Conservation (phyloP, 2,329 filamentous ascomycete species). For the Talaromyces sp. region DNA sequence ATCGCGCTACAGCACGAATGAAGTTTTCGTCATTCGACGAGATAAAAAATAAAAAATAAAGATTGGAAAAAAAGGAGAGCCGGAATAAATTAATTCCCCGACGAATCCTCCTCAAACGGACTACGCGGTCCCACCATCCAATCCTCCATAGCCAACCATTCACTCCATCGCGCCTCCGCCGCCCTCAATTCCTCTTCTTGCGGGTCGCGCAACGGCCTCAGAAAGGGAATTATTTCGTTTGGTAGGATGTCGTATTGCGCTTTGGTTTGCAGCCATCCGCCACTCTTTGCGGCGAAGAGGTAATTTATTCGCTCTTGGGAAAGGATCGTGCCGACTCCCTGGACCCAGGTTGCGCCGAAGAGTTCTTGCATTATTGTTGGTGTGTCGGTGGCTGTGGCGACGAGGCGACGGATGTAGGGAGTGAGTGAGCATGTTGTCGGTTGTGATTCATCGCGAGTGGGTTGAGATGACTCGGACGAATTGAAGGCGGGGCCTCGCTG, state of each 20-base stretch:
- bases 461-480: slow-evolving; percentile 34
- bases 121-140: slow-evolving; percentile 85
- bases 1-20: background rate
- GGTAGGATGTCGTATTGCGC: slow-evolving; percentile 81
- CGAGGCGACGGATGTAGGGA: slow-evolving; percentile 84
- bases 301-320: slow-evolving; percentile 90
- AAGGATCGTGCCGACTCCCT: slow-evolving; percentile 75
- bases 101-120: slow-evolving; percentile 25
- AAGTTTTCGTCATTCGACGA: background rate
- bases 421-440: slow-evolving; percentile 61
- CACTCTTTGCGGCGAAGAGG: slow-evolving; percentile 89
- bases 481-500: slow-evolving; percentile 57
- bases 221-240: slow-evolving; percentile 79
- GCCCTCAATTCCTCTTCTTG: slow-evolving; percentile 74
- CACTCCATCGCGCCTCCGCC: slow-evolving; percentile 83
- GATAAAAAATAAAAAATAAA: background rate
- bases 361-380: slow-evolving; percentile 79
- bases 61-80: background rate
- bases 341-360: slow-evolving; percentile 83
- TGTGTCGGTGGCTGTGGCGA: slow-evolving; percentile 91
- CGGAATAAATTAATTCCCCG: background rate
- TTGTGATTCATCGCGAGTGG: slow-evolving; percentile 5
- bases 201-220: slow-evolving; percentile 72
- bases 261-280: slow-evolving; percentile 85
- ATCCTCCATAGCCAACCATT: slow-evolving; percentile 95